Percentiles rank a stretch among this genome's conserved stretches.
phyloP scores from a whole-genome alignment of 176 grass and related monocot species.

The Alopecurus myosuroides region DNA sequence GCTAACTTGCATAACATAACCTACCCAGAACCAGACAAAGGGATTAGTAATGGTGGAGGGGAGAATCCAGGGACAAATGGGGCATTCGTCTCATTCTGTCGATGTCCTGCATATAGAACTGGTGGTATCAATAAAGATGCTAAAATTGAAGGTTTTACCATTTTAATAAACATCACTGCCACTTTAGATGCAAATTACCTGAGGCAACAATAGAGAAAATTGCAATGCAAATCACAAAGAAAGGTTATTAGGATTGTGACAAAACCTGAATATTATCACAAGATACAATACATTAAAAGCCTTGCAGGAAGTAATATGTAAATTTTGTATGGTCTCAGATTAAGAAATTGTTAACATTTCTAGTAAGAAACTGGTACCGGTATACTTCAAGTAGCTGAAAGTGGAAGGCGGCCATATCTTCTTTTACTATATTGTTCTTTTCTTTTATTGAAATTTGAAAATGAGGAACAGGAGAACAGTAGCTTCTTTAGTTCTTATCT shows the following conservation, averaged over 20 bases:
- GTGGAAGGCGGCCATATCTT: neutral
- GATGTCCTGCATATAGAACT: constrained; percentile 38
- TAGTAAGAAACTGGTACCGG: too few species aligned
- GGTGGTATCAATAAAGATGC: neutral
- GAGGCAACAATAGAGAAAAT: too few species aligned
- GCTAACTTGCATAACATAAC: constrained; percentile 13
- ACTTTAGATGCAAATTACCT: neutral
- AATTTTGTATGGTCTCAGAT: too few species aligned
- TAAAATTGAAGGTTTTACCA: neutral
- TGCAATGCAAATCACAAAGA: neutral
- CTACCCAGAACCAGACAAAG: constrained; percentile 77
- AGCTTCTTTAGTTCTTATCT: neutral
- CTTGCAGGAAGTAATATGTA: neutral
- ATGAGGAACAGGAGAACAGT: neutral
- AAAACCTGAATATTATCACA: neutral
- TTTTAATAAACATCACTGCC: neutral
- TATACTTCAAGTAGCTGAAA: constrained; percentile 5
- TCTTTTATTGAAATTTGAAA: too few species aligned
- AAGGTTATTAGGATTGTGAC: neutral
- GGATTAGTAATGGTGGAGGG: constrained; percentile 48
- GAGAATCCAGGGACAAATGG: constrained; percentile 38
- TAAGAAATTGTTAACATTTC: too few species aligned
- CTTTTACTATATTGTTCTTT: neutral
- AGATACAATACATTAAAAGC: neutral
- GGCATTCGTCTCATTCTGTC: constrained; percentile 37